Percentiles rank a stretch among this genome's conserved stretches.
These are phyloP conservation scores for Nicotiana otophora DNA, from an alignment of 257 asterid genomes.

Conservation along the genomic window DNA sequence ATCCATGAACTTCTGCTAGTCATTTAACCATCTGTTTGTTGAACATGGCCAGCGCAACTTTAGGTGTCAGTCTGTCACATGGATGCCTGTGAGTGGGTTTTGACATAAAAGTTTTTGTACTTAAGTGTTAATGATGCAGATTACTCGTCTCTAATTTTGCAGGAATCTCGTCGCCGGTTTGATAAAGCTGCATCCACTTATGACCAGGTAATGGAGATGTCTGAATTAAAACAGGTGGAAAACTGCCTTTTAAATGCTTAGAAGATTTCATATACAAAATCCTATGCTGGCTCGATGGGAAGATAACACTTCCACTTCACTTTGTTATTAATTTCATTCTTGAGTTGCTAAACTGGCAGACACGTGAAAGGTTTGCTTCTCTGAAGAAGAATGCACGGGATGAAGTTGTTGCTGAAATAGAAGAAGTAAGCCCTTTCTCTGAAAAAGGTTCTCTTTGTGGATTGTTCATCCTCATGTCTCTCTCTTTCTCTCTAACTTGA, in stretches of 20 bases:
- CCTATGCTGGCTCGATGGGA: not conserved
- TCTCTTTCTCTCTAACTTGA: not conserved
- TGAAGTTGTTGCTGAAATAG: constrained; percentile 83
- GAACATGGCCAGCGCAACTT: not conserved
- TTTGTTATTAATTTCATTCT: not conserved
- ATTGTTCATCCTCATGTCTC: constrained; percentile 1
- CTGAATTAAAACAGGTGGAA: constrained; percentile 5
- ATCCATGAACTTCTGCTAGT: not conserved
- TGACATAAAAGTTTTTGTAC: not conserved
- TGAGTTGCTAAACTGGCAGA: constrained; percentile 38
- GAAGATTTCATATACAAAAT: not conserved
- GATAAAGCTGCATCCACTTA: constrained; percentile 74
- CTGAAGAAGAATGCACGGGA: constrained; percentile 80
- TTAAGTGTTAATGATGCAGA: not conserved
- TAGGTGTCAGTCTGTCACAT: not conserved
- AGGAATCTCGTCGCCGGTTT: constrained; percentile 92
- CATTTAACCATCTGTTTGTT: not conserved
- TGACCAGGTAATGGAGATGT: constrained; percentile 64
- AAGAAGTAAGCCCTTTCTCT: constrained; percentile 54
- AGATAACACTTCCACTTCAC: not conserved
- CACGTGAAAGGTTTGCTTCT: constrained; percentile 79
- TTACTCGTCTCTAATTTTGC: constrained; percentile 22
- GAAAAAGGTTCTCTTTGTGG: not conserved
- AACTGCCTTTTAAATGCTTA: not conserved
- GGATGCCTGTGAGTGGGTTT: not conserved